Evolutionary conservation across 1,284 basidiomycete genomes (phyloP).

Genomic region (Fomitopsis schrenkii): DNA sequence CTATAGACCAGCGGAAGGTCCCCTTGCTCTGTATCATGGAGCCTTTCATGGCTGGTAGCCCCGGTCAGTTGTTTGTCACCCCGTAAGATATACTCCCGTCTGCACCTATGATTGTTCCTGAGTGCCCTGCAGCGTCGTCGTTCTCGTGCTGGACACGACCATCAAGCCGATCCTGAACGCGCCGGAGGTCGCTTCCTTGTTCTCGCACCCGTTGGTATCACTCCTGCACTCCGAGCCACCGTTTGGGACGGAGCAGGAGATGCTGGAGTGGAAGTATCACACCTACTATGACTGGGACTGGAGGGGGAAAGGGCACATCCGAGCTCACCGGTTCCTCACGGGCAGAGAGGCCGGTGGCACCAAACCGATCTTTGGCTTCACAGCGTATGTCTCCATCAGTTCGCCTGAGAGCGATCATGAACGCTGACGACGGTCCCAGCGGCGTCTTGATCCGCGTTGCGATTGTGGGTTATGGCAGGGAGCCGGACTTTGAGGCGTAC

Average conservation of each 20-base stretch:
- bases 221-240: conserved; percentile 67
- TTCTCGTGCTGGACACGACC: conserved; percentile 72
- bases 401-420: neutral
- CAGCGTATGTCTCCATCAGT: conserved; percentile 51
- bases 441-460: conserved; percentile 71
- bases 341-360: conserved; percentile 77
- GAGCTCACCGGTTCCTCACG: conserved; percentile 77
- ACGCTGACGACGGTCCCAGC: conserved; percentile 33
- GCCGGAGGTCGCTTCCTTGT: conserved; percentile 73
- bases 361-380: conserved; percentile 81
- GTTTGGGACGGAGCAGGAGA: conserved; percentile 52
- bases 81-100: conserved; percentile 48
- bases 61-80: conserved; percentile 60
- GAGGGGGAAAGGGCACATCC: conserved; percentile 33
- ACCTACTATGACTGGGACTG: conserved; percentile 54
- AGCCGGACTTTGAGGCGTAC: conserved; percentile 60
- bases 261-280: conserved; percentile 61
- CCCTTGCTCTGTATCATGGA: conserved; percentile 74
- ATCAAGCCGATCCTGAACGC: conserved; percentile 77
- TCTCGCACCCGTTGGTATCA: conserved; percentile 75
- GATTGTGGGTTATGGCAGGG: conserved; percentile 56
- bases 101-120: neutral
- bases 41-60: conserved; percentile 68
- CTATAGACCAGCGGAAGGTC: conserved; percentile 60
- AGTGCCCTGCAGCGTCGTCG: conserved; percentile 58